phyloP scores from a whole-genome alignment of 176 grass and related monocot genomes.

The Avena atlantica region DNA sequence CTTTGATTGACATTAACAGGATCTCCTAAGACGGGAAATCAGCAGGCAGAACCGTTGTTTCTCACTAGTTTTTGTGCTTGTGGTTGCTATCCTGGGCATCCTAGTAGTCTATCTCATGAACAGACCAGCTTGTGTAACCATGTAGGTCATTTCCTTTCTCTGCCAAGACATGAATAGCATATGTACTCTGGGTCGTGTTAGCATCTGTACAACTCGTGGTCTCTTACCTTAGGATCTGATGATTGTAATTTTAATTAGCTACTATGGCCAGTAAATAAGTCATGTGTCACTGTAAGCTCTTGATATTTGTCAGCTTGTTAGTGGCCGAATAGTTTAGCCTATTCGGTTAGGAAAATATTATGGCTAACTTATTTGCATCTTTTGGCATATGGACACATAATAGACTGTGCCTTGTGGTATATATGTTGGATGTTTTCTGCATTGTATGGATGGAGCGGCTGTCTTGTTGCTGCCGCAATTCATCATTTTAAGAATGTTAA shows the following conservation, averaged over 20 bases:
- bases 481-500: neutral
- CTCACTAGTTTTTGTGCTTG: conserved; percentile 60
- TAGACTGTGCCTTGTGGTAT: neutral
- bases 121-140: conserved; percentile 53
- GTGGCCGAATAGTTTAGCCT: neutral
- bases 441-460: neutral
- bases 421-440: conserved; percentile 5
- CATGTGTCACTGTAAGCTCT: neutral
- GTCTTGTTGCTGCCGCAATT: neutral
- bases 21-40: conserved; percentile 66
- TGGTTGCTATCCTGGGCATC: conserved; percentile 77
- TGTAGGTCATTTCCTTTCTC: conserved; percentile 31
- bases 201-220: conserved; percentile 43
- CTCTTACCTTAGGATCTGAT: conserved; percentile 41
- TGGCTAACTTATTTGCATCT: conserved; percentile 24
- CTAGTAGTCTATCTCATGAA: conserved; percentile 75
- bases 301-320: conserved; percentile 33
- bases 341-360: neutral
- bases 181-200: conserved; percentile 27
- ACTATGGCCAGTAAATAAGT: conserved; percentile 33
- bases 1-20: conserved; percentile 54
- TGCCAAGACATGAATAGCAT: conserved; percentile 27
- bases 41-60: conserved; percentile 63
- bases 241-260: conserved; percentile 49
- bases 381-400: conserved; percentile 32